Conservation (phyloP, 2,329 filamentous ascomycete genomes). For the Aspergillus udagawae region DNA sequence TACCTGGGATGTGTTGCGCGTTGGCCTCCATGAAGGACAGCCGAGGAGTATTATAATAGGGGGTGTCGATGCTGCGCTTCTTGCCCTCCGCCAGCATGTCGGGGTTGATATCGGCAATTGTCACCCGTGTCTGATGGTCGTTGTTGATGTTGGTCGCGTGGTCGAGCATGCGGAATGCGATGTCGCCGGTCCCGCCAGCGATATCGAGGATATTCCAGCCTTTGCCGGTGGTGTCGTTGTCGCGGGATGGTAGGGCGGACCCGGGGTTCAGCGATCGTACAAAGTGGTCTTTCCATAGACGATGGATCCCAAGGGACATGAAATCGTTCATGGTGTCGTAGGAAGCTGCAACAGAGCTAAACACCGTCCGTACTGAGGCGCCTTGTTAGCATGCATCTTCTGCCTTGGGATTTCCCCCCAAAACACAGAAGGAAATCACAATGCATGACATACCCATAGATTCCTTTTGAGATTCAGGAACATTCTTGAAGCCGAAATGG, state of each 20-base stretch:
- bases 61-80: slow-evolving; percentile 66
- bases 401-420: neutral
- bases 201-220: slow-evolving; percentile 85
- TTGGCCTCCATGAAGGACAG: slow-evolving; percentile 84
- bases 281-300: slow-evolving; percentile 96
- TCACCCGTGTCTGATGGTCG: slow-evolving; percentile 77
- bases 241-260: slow-evolving; percentile 41
- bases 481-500: slow-evolving; percentile 86
- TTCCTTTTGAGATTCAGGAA: slow-evolving; percentile 76
- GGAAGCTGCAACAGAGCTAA: slow-evolving; percentile 87
- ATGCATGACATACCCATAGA: slow-evolving; percentile 49
- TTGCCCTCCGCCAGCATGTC: slow-evolving; percentile 88
- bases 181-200: slow-evolving; percentile 94
- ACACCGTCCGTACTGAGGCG: slow-evolving; percentile 71
- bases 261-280: slow-evolving; percentile 88
- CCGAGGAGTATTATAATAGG: slow-evolving; percentile 53
- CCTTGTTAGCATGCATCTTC: slow-evolving; percentile 1
- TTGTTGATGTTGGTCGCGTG: slow-evolving; percentile 76
- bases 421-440: neutral
- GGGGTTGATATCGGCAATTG: slow-evolving; percentile 92
- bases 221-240: slow-evolving; percentile 28
- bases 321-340: slow-evolving; percentile 99
- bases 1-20: slow-evolving; percentile 66
- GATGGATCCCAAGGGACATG: slow-evolving; percentile 96
- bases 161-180: slow-evolving; percentile 92